Conservation (phyloP, 148 eudicot species). For the Euryodendron excelsum region DNA sequence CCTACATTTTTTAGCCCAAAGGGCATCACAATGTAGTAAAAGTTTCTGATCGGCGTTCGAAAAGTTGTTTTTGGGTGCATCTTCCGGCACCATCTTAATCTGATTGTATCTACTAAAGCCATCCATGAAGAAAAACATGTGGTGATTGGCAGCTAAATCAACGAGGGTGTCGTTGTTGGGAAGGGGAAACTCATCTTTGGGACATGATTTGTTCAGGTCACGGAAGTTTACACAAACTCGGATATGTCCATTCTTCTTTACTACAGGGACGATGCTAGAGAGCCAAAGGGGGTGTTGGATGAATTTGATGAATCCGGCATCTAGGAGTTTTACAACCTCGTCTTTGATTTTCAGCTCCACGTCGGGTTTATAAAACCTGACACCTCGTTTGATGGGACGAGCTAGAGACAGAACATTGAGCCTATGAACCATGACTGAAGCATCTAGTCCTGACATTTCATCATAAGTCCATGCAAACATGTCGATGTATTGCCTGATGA, state of each 20-base stretch:
- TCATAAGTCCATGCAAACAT: not conserved
- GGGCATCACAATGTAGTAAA: too few species aligned
- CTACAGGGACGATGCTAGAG: not conserved
- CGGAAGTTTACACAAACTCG: not conserved
- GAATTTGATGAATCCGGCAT: not conserved
- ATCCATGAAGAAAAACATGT: too few species aligned
- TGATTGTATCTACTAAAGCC: too few species aligned
- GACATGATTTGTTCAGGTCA: not conserved
- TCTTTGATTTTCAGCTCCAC: too few species aligned
- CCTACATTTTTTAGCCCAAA: too few species aligned
- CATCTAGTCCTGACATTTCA: not conserved
- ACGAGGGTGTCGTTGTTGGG: too few species aligned
- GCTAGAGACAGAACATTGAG: too few species aligned
- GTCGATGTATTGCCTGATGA: not conserved
- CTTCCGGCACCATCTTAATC: not conserved
- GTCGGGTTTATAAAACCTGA: too few species aligned
- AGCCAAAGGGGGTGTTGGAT: not conserved
- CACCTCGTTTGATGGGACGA: too few species aligned
- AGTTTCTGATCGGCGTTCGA: too few species aligned
- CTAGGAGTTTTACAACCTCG: not conserved
- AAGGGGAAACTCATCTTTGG: not conserved
- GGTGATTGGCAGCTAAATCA: too few species aligned
- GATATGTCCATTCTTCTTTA: not conserved
- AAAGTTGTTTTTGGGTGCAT: not conserved
- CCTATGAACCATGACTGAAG: too few species aligned